Base-by-base conservation (phyloP, 2,329 filamentous ascomycete species). In the Epichloe gansuensis region DNA sequence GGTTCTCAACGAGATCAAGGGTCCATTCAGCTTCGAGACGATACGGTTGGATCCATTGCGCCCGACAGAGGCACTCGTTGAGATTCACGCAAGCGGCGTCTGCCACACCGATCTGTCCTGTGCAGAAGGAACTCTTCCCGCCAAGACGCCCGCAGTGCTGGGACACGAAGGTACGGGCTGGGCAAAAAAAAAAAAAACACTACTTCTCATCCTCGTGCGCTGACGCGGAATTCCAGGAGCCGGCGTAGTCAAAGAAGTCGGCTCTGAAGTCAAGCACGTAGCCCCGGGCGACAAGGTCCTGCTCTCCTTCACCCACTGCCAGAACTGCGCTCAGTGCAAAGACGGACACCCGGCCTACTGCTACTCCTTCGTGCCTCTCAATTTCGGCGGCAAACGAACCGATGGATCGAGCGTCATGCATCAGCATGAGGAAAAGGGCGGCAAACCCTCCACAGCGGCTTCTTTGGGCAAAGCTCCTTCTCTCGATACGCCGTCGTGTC, bases 391-490 rank as follows among this genome's bases (percentile, higher is more conserved):
- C 21, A 35, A 50, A 37, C 28, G 39, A 17, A 11, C 25, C 5
- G 48, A 50, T 34, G 41, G 48, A 5, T 38, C 48, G 7, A 31
- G 41, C 11, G 31, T 37, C 41, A 38, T 45, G 31, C 41, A 3
- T 17, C 28, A 38, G 34, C 15, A 9, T 2, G 28, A 23, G 8
- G 42, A 21, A 13, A 42, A 37, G 31, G 48, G 42, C 34, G 41
- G 34, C 6, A 48, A 34, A 5, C 15, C 45, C 15, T 46, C 7
- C 17, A 51, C 53, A 61, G 59, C 50, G 49, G 58, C 37, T 69
- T 67, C 45, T 69, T 69, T 23, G 67, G 67, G 0, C 67, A 69
- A 53, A 63, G 60, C 28, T 65, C 63, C n/a, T 65, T 69, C 25
- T 60, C 66, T 1, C 55, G 59, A 0, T 60, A 63, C 44, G 59